Evolutionary conservation across 1,284 basidiomycete genomes (phyloP).

Genomic region (Ustilago shanxiensis): DNA sequence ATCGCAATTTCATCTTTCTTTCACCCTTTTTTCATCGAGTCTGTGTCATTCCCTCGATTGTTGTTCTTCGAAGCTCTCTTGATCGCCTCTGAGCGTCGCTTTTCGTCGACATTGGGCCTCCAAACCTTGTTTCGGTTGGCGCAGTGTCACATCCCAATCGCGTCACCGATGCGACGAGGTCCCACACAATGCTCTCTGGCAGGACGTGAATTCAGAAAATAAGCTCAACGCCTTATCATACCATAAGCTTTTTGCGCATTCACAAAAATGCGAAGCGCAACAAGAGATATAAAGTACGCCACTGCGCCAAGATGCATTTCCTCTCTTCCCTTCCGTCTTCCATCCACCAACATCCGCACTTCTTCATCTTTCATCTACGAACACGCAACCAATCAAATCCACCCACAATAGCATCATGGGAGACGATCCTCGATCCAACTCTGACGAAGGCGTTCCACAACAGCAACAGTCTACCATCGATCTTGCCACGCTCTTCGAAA

Average conservation of each 20-base stretch:
- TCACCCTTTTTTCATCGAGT: background rate
- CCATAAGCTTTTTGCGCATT: background rate
- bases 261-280: background rate
- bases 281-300: background rate
- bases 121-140: background rate
- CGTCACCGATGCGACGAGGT: background rate
- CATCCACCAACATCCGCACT: background rate
- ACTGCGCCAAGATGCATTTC: background rate
- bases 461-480: background rate
- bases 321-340: background rate
- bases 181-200: background rate
- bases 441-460: background rate
- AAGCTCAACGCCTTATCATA: background rate
- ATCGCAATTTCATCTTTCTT: background rate
- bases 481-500: background rate
- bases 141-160: background rate
- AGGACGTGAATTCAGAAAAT: background rate
- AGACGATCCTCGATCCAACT: background rate
- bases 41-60: no score
- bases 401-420: background rate
- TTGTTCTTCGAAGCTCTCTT: background rate
- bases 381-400: background rate
- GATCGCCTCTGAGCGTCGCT: background rate
- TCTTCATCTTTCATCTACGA: background rate
- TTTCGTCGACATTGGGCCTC: background rate